A percentile compares a stretch with the other conserved stretches of the same genome.
These are phyloP conservation scores for Cryphonectria parasitica DNA, from an alignment of 2,329 filamentous ascomycete genomes.

Conservation along the genomic window DNA sequence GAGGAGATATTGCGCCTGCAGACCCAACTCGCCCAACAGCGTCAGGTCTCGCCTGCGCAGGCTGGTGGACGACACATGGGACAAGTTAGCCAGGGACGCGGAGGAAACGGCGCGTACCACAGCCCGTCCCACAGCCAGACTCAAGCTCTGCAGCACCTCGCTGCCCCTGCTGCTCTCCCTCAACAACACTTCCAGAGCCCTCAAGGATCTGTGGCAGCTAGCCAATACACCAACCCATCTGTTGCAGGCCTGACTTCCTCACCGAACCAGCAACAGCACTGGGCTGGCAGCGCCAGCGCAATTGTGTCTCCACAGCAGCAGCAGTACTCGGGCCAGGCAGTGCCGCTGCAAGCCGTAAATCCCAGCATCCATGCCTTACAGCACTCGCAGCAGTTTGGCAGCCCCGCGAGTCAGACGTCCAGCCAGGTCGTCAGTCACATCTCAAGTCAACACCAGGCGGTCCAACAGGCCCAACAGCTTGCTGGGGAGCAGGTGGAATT, in stretches of 20 bases:
- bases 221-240: slow-evolving; percentile 25
- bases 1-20: slow-evolving; percentile 62
- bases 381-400: slow-evolving; percentile 27
- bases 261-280: slow-evolving; percentile 20
- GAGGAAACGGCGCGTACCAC: slow-evolving; percentile 26
- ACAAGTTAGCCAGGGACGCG: slow-evolving; percentile 31
- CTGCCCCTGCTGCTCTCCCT: slow-evolving; percentile 13
- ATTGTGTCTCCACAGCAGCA: slow-evolving; percentile 23
- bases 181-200: slow-evolving; percentile 27
- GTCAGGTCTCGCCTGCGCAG: slow-evolving; percentile 31
- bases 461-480: slow-evolving; percentile 21
- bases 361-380: slow-evolving; percentile 25
- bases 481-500: slow-evolving; percentile 38
- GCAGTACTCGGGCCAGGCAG: slow-evolving; percentile 11
- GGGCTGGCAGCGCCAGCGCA: slow-evolving; percentile 16
- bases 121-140: slow-evolving; percentile 28
- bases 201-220: slow-evolving; percentile 19
- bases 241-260: slow-evolving; percentile 17
- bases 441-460: slow-evolving; percentile 18
- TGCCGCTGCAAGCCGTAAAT: slow-evolving; percentile 19
- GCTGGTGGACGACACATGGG: slow-evolving; percentile 33
- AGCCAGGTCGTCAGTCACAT: slow-evolving; percentile 16
- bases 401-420: slow-evolving; percentile 24
- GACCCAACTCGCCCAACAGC: slow-evolving; percentile 33
- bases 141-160: slow-evolving; percentile 25